Evolutionary conservation across 192 early-diverging fungal species (phyloP).

Genomic region (Gamsiella multidivaricata): DNA sequence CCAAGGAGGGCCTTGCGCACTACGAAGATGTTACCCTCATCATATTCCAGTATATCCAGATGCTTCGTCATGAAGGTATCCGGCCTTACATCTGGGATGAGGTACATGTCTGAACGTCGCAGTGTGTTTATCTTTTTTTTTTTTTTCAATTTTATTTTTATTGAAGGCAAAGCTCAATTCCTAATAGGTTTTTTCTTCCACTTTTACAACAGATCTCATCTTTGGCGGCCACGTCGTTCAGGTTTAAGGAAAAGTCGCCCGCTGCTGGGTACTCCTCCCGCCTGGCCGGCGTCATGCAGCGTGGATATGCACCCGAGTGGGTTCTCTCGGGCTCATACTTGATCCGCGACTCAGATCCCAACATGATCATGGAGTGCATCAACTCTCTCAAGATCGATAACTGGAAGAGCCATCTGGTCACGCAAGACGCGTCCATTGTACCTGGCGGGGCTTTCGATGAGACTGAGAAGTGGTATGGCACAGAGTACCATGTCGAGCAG

Average conservation of each 20-base stretch:
- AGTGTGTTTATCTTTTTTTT: constrained; percentile 22
- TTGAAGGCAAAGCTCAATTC: no score
- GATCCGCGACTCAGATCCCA: constrained; percentile 70
- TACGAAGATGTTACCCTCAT: constrained; percentile 84
- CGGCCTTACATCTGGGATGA: constrained; percentile 89
- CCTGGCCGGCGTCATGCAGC: constrained; percentile 82
- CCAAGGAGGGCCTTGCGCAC: constrained; percentile 80
- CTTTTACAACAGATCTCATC: constrained; percentile 46
- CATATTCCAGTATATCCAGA: constrained; percentile 90
- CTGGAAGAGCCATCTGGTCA: constrained; percentile 49
- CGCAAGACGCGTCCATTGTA: constrained; percentile 40
- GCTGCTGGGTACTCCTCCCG: constrained; percentile 74
- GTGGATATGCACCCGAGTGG: constrained; percentile 73
- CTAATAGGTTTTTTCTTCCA: no score
- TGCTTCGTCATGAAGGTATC: constrained; percentile 78
- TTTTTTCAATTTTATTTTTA: background rate
- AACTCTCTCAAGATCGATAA: constrained; percentile 54
- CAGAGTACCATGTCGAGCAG: constrained; percentile 76
- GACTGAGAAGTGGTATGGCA: constrained; percentile 84
- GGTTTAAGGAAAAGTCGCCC: constrained; percentile 80
- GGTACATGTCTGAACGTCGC: constrained; percentile 56
- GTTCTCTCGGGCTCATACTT: constrained; percentile 77
- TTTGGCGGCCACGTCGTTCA: constrained; percentile 67
- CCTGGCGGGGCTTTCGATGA: constrained; percentile 57
- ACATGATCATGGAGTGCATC: constrained; percentile 72